Evolutionary conservation across 2,329 filamentous ascomycete genomes (phyloP).

Genomic region (Polytolypa hystricis): DNA sequence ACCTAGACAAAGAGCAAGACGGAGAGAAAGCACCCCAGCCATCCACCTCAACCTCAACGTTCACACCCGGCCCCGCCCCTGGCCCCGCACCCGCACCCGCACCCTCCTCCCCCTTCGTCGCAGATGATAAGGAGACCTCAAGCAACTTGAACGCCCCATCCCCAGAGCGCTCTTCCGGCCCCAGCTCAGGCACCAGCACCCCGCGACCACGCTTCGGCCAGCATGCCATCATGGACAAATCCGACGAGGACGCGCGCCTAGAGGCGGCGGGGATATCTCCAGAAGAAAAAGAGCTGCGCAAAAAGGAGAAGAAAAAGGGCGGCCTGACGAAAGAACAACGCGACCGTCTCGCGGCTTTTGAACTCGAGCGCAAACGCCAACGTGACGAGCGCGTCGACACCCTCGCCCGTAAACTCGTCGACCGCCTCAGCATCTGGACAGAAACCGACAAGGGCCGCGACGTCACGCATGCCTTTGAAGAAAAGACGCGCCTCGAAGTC

Average conservation of each 20-base stretch:
- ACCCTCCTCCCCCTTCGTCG: constrained; percentile 9
- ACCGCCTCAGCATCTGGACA: constrained; percentile 88
- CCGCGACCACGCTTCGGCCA: constrained; percentile 56
- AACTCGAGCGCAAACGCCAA: constrained; percentile 70
- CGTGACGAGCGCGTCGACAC: constrained; percentile 84
- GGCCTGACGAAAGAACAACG: constrained; percentile 83
- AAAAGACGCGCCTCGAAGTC: constrained; percentile 87
- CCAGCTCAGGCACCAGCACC: constrained; percentile 34
- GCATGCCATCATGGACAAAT: constrained; percentile 77
- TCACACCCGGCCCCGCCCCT: not conserved
- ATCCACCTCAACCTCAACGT: constrained; percentile 18
- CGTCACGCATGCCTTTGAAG: constrained; percentile 79
- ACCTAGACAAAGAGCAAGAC: constrained; percentile 24
- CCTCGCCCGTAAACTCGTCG: constrained; percentile 71
- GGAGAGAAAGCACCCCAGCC: constrained; percentile 2
- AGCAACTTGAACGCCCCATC: constrained; percentile 6
- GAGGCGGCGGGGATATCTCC: constrained; percentile 54
- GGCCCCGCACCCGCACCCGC: constrained; percentile 2
- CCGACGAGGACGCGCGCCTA: constrained; percentile 63
- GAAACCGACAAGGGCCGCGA: constrained; percentile 85
- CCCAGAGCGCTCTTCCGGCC: too few relatives aligned
- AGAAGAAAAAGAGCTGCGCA: constrained; percentile 64
- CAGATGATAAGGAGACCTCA: constrained; percentile 11
- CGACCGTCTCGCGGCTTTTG: constrained; percentile 79
- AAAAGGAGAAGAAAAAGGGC: constrained; percentile 82